Evolutionary conservation across 768 basidiomycete species (phyloP), one percentile per base, ranked within the genome.

Genomic region (Boletus sp.): DNA sequence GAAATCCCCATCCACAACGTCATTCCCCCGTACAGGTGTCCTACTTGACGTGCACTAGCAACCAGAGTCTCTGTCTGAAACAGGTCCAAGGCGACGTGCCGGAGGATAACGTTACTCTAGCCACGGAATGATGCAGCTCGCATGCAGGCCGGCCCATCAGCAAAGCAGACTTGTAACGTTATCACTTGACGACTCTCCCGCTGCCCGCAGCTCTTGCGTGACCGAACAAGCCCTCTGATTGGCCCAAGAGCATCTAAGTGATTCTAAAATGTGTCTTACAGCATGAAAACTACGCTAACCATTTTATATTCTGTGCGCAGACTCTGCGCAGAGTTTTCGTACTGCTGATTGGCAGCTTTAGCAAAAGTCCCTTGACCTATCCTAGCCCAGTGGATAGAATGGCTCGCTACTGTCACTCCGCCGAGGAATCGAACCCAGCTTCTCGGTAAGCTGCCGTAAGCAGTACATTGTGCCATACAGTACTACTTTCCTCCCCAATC

Each of bases 91-190:
- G 85, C 6, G 64, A 74, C 10, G 71, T 78, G 7, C 52, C 69
- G 30, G 71, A 73, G 10, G 70, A 67, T 1, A 71, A 79, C 47
- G 67, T 68, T 14, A 59, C 65, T 28, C 55, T 57, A 5, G 77
- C 77, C 3, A 58, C 71, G 18, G 73, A 79, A 49, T 92, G 89
- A 85, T 77, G 79, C 15, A 75, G 77, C 47, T 67, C 72, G 4
- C n/a, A n/a, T n/a, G n/a, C n/a, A n/a, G n/a, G n/a, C n/a, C n/a
- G n/a, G n/a, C n/a, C n/a, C n/a, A n/a, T n/a, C n/a, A n/a, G n/a
- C n/a, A n/a, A n/a, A n/a, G n/a, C n/a, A n/a, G n/a, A n/a, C n/a
- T n/a, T n/a, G n/a, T n/a, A n/a, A n/a, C n/a, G n/a, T n/a, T n/a
- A n/a, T n/a, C n/a, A n/a, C n/a, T n/a, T n/a, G n/a, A n/a, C n/a